These are phyloP conservation scores for Wickerhamomyces silvicola DNA, from an alignment of 805 yeast species.

Conservation along the genomic window DNA sequence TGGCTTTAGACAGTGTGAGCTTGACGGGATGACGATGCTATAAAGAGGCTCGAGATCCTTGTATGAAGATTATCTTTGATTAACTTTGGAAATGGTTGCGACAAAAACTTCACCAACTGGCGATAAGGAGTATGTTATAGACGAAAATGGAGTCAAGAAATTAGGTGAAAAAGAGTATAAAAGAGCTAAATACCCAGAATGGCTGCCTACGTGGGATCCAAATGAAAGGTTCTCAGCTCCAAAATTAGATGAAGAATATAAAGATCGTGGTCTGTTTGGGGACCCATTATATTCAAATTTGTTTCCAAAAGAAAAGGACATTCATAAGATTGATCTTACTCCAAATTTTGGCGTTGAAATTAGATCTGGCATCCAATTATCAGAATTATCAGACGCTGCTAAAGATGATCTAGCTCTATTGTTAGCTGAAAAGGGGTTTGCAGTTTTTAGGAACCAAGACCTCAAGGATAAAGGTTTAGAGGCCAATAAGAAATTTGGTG, in stretches of 20 bases:
- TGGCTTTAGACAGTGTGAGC: too few species aligned
- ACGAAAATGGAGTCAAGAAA: constrained; percentile 1
- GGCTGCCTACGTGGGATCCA: constrained; percentile 2
- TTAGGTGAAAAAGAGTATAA: not conserved
- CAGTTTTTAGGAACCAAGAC: constrained; percentile 60
- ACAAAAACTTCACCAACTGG: not conserved
- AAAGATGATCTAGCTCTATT: constrained; percentile 65
- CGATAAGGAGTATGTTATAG: not conserved
- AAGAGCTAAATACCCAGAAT: constrained; percentile 1
- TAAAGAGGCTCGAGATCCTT: too few species aligned
- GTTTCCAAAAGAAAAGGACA: constrained; percentile 1
- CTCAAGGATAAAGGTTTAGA: constrained; percentile 46
- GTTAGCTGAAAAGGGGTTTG: constrained; percentile 66
- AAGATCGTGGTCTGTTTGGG: not conserved
- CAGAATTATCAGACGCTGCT: constrained; percentile 44
- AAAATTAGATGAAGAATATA: not conserved
- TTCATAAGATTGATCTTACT: constrained; percentile 18
- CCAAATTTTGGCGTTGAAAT: constrained; percentile 70
- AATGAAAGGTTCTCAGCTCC: not conserved
- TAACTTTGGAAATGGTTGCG: not conserved
- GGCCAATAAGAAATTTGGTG: constrained; percentile 44
- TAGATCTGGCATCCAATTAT: constrained; percentile 47
- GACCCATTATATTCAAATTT: not conserved
- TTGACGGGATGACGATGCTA: too few species aligned
- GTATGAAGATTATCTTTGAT: too few species aligned